phyloP scores from a whole-genome alignment of 108 stramenopile species.

The Phaeodactylum tricornutum region DNA sequence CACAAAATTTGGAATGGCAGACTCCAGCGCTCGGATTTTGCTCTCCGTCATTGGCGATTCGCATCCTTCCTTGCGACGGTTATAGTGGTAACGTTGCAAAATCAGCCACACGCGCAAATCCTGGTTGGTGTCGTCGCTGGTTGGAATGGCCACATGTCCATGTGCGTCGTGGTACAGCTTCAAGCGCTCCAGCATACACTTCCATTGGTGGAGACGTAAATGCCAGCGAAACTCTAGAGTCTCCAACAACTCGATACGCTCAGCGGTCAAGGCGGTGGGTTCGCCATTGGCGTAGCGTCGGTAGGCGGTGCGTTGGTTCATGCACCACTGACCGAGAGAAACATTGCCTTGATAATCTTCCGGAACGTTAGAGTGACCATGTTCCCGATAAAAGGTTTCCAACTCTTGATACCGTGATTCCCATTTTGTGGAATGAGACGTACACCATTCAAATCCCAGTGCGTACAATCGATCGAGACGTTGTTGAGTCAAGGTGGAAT shows the following conservation, averaged over 20 bases:
- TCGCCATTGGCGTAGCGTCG: constrained; percentile 15
- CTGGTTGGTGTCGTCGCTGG: constrained; percentile 16
- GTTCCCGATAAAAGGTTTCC: constrained; percentile 9
- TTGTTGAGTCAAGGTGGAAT: constrained; percentile 14
- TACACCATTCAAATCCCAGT: constrained; percentile 20
- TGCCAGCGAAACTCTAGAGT: constrained; percentile 40
- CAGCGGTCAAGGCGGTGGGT: constrained; percentile 13
- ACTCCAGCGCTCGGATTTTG: constrained; percentile 22
- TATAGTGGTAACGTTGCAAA: constrained; percentile 32
- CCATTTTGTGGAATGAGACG: constrained; percentile 16
- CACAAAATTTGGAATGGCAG: constrained; percentile 24
- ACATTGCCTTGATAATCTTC: constrained; percentile 22
- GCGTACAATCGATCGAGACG: constrained; percentile 19
- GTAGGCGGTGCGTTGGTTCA: constrained; percentile 39
- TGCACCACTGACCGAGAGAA: constrained; percentile 36
- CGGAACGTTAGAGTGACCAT: constrained; percentile 38
- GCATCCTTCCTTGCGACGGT: constrained; percentile 1
- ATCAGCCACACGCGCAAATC: constrained; percentile 40
- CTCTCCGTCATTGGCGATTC: constrained; percentile 16
- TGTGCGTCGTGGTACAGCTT: constrained; percentile 21
- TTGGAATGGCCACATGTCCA: constrained; percentile 19
- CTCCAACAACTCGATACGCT: constrained; percentile 28
- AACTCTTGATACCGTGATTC: constrained; percentile 20
- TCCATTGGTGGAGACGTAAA: constrained; percentile 20
- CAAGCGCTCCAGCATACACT: constrained; percentile 20